Base-by-base conservation (phyloP, 768 basidiomycete species). In the Pilatotrama ljubarskyi region DNA sequence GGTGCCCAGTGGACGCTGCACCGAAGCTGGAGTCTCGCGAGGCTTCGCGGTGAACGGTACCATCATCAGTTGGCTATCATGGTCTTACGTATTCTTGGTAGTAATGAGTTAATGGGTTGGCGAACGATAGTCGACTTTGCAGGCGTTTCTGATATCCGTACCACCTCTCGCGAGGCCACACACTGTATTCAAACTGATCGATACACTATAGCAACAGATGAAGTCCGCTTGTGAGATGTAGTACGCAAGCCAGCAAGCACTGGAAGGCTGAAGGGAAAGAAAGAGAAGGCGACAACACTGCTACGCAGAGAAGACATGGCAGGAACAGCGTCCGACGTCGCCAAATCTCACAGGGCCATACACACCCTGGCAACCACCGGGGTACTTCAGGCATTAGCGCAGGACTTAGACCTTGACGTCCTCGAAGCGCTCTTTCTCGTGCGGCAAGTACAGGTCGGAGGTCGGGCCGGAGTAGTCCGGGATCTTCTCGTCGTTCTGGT, bases 401-500 rank as follows among this genome's bases (percentile, higher is more conserved):
- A 9, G n/a, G n/a, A 40, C 10, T 64, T 53, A 73, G 20, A 69
- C 61, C 61, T 61, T 61, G 26, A 62, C 54, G 44, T 61, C 63
- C 52, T 65, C 64, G 54, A 68, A 69, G 46, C 68, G 59, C 60
- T 59, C 62, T 69, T 72, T 72, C 61, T 71, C 70, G 22, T 70
- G 46, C 24, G 63, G 62, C 18, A 64, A 50, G 59, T 72, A 69
- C 48, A 48, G 52, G 20, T 64, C 67, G 55, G 47, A 61, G 48
- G 63, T 42, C 18, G 65, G 61, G 17, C 60, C 67, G 42, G 44
- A 51, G 59, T 73, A 74, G 22, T 65, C 70, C 9, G 69, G 70
- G n/a, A 67, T 59, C 65, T 76, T 76, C 64, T 77, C 68, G 49
- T 80, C 75, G 25, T 57, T 60, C n/a, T 62, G 47, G 65, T 66